Evolutionary conservation across 129 eudicot genomes (phyloP).

Genomic region (Flaveria sonorensis): DNA sequence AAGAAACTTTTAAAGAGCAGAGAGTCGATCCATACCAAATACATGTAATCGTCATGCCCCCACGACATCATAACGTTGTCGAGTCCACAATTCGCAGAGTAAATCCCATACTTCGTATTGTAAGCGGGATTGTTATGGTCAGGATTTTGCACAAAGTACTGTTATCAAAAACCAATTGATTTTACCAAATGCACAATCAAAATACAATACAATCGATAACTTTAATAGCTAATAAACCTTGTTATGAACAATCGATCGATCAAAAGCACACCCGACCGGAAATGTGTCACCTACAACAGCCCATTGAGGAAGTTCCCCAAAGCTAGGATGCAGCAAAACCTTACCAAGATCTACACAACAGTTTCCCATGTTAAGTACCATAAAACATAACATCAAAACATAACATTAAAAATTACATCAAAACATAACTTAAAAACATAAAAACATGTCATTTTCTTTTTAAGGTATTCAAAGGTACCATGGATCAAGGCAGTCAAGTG

Average conservation of each 20-base stretch:
- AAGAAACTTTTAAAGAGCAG: background rate
- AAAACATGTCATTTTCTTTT: background rate
- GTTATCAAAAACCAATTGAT: conserved; percentile 1
- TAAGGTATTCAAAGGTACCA: conserved; percentile 34
- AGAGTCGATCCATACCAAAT: conserved; percentile 49
- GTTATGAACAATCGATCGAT: conserved; percentile 74
- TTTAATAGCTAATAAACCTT: conserved; percentile 47
- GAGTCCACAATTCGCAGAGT: conserved; percentile 77
- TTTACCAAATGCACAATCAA: background rate
- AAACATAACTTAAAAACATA: background rate
- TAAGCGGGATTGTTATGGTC: conserved; percentile 65
- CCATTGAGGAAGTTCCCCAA: conserved; percentile 96
- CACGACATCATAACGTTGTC: conserved; percentile 82
- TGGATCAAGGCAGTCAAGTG: conserved; percentile 74
- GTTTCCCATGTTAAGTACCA: conserved; percentile 4
- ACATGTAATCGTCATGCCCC: conserved; percentile 99
- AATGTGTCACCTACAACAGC: conserved; percentile 92
- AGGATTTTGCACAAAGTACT: conserved; percentile 73
- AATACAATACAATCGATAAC: background rate
- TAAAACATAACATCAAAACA: background rate
- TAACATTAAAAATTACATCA: background rate
- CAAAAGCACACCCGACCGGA: conserved; percentile 93
- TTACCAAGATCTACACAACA: conserved; percentile 71
- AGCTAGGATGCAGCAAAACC: conserved; percentile 73
- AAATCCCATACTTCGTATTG: conserved; percentile 66